Percentiles rank a stretch among this genome's conserved stretches.
Conservation (phyloP, 148 eudicot genomes). For the Mesembryanthemum crystallinum region DNA sequence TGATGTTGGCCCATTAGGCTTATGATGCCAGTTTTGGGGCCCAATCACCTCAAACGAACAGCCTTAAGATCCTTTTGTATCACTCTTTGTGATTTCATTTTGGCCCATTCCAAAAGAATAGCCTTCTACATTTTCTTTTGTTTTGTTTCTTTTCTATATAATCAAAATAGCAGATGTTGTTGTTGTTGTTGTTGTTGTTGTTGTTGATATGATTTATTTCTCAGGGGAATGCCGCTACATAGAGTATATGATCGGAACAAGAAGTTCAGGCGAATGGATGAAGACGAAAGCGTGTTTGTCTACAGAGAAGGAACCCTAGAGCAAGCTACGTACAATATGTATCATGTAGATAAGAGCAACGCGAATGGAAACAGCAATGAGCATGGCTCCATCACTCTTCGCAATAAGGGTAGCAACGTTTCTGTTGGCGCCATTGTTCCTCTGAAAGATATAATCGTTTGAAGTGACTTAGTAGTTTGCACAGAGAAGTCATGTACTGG, state of each 20-base stretch:
- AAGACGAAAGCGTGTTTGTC: constrained; percentile 33
- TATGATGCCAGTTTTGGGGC: too few species aligned
- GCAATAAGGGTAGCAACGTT: constrained; percentile 27
- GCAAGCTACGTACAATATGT: constrained; percentile 23
- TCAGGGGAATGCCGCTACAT: constrained; percentile 51
- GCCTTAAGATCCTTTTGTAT: background rate
- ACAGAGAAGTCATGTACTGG: too few species aligned
- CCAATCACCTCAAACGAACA: background rate
- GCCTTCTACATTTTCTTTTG: too few species aligned
- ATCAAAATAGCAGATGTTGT: too few species aligned
- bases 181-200: too few species aligned
- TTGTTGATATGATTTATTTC: background rate
- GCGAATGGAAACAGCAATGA: background rate
- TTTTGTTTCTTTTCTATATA: too few species aligned
- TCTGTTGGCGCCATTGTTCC: constrained; percentile 27
- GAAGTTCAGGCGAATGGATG: constrained; percentile 39
- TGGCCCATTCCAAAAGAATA: too few species aligned
- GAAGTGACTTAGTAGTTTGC: background rate
- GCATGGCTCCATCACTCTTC: constrained; percentile 23
- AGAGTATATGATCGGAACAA: constrained; percentile 30
- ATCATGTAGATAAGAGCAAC: constrained; percentile 18
- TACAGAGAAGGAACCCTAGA: constrained; percentile 52
- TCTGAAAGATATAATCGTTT: constrained; percentile 35
- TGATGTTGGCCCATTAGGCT: too few species aligned
- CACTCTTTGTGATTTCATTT: background rate